phyloP scores from a whole-genome alignment of 179 eudicot genomes.

The Monotropa hypopitys region DNA sequence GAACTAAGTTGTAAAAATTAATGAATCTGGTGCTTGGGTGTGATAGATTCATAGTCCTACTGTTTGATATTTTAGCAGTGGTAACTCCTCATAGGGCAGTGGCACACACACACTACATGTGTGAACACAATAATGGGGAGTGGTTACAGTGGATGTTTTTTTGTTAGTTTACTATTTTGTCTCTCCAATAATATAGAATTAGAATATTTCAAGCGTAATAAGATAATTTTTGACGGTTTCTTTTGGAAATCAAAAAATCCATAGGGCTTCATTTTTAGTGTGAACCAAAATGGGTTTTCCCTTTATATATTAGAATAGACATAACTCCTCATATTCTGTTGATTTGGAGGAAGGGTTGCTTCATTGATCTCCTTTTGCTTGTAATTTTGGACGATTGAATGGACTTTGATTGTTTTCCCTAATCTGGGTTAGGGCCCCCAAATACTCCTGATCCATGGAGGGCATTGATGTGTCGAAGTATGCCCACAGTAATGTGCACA shows the following conservation, averaged over 20 bases:
- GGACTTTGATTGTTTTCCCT: not conserved
- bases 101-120: too few relatives aligned
- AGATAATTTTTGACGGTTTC: too few relatives aligned
- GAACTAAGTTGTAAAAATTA: not conserved
- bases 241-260: too few relatives aligned
- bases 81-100: not conserved
- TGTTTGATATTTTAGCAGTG: constrained; percentile 5
- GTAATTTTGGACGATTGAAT: constrained; percentile 4
- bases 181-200: too few relatives aligned
- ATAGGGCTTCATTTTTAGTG: too few relatives aligned
- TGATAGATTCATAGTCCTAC: not conserved
- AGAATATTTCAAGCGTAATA: too few relatives aligned
- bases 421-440: not conserved
- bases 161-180: too few relatives aligned
- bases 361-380: not conserved
- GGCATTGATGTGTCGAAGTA: constrained; percentile 50
- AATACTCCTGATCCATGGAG: constrained; percentile 25
- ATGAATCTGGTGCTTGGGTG: not conserved
- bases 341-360: constrained; percentile 8
- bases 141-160: too few relatives aligned
- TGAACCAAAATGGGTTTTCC: too few relatives aligned
- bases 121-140: too few relatives aligned
- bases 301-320: too few relatives aligned
- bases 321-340: not conserved
- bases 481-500: constrained; percentile 63